Base-by-base conservation (phyloP, 257 asterid species). In the Gentiana dahurica region DNA sequence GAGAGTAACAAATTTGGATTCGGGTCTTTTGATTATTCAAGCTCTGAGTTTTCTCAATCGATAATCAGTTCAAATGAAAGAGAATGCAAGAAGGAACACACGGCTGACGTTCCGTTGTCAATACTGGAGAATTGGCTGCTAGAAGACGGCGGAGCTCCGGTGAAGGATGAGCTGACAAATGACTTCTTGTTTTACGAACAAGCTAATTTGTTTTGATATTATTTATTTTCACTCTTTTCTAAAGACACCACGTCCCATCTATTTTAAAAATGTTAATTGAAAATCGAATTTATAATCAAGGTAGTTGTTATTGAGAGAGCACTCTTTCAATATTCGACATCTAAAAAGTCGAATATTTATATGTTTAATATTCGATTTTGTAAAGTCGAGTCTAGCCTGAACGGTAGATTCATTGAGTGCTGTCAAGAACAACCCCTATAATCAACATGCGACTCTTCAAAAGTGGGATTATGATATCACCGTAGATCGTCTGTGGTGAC, bases 81-180 rank as follows among this genome's bases (percentile, higher is more conserved):
- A 6, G 82, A 65, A n/a, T 4, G 7, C 5, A 77, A 75, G 64
- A 65, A 73, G 50, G 78, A 73, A 52, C 24, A 24, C 24, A 33
- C 2, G 4, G 75, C 53, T 9, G 68, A 77, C 47, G 65, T 70
- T 7, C 83, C 80, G 0, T 55, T 87, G 10, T 71, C 89, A 3
- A 58, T 71, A 80, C 50, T 87, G 45, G 98, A 87, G 73, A 85
- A 66, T 62, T 83, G 94, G 95, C 70, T 87, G 45, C 59, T 86
- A 2, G 93, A 82, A 58, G 87, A 76, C 34, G 55, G 37, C 10
- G 65, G 47, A 15, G 36, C 38, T 65, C 78, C 68, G 3, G 68
- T 72, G 68, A 79, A 80, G 73, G 85, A 79, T 58, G 79, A 69
- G 63, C 63, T 41, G 2, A 41, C 77, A 58, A 57, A 57, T 53